These are phyloP conservation scores for Ramichloridium luteum DNA, from an alignment of 2,329 filamentous ascomycete genomes.

Conservation along the genomic window DNA sequence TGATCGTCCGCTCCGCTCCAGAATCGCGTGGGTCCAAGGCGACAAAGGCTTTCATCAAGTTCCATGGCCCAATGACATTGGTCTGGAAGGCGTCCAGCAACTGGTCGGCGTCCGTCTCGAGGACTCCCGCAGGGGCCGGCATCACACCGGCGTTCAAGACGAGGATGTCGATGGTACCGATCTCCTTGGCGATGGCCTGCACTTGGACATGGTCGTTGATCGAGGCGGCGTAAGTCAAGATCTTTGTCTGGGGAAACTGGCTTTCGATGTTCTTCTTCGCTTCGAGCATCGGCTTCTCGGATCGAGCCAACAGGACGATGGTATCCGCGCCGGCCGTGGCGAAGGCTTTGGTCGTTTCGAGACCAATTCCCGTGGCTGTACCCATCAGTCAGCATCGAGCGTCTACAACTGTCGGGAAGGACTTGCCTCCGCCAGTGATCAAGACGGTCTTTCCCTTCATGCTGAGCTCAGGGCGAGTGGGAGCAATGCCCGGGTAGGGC, in stretches of 20 bases:
- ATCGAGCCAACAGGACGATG: slow-evolving; percentile 3
- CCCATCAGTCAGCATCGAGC: too few relatives aligned
- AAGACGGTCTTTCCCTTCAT: slow-evolving; percentile 30
- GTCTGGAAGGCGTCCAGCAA: not conserved
- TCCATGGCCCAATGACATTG: too few relatives aligned
- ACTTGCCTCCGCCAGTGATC: slow-evolving; percentile 35
- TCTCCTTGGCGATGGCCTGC: slow-evolving; percentile 2
- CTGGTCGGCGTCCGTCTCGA: not conserved
- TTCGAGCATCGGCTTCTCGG: slow-evolving; percentile 2
- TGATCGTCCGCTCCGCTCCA: too few relatives aligned
- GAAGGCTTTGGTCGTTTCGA: slow-evolving; percentile 3
- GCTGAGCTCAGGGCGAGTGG: slow-evolving; percentile 30
- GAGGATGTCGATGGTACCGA: slow-evolving; percentile 2
- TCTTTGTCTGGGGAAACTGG: not conserved
- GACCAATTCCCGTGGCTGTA: slow-evolving; percentile 4
- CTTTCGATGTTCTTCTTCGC: slow-evolving; percentile 2
- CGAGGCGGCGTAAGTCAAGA: not conserved
- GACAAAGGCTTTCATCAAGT: too few relatives aligned
- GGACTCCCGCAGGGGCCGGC: not conserved
- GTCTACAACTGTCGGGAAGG: too few relatives aligned
- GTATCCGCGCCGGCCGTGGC: slow-evolving; percentile 2
- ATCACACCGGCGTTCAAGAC: slow-evolving; percentile 1
- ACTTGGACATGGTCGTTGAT: slow-evolving; percentile 2
- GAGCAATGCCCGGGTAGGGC: slow-evolving; percentile 26
- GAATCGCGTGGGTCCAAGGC: too few relatives aligned